Evolutionary conservation across 495 filamentous ascomycete genomes (phyloP), one percentile per base, ranked within the genome.

Genomic region (Neurospora sp.): DNA sequence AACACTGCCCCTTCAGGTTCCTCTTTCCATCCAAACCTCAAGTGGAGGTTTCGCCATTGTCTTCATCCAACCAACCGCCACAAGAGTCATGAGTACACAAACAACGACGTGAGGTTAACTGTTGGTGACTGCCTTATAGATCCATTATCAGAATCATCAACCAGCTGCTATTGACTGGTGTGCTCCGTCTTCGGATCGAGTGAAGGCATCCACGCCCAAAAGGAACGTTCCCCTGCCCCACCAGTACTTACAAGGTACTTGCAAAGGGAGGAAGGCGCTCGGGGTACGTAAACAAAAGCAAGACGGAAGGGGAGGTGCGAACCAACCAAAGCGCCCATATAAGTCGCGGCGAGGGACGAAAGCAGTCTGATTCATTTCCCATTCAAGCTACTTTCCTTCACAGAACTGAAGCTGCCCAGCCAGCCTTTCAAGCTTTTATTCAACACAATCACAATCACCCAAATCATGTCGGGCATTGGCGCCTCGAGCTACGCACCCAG

Each of bases 401-500:
- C 53, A 59, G 47, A 22, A 39, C 38, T 39, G 38, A 10, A 45
- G 42, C 42, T 45, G 8, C 42, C 42, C 42, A 65, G 53, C 5
- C 22, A 61, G 22, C 10, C 53, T 31, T 59, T 16, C 45, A 53
- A 20, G 18, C 3, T 20, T 47, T 20, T 5, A 47, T 22, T 47
- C n/a, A 47, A 27, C 47, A 59, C 47, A 59, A 59, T 59, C 42
- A 45, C 18, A 45, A 27, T 65, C 53, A 65, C 16, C 31, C 69
- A 72, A 72, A 78, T 72, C 76, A 86, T 85, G 84, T 83, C 83
- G 53, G 80, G 76, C 72, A 83, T 81, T 73, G 82, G 77, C 74
- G 78, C 80, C 69, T 65, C 53, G 27, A 65, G 53, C 27, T 88
- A 87, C 80, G 86, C 85, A 75, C 86, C 86, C 74, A 85, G 83